Conservation (phyloP, 345 rosid genomes). For the Camelina neglecta region DNA sequence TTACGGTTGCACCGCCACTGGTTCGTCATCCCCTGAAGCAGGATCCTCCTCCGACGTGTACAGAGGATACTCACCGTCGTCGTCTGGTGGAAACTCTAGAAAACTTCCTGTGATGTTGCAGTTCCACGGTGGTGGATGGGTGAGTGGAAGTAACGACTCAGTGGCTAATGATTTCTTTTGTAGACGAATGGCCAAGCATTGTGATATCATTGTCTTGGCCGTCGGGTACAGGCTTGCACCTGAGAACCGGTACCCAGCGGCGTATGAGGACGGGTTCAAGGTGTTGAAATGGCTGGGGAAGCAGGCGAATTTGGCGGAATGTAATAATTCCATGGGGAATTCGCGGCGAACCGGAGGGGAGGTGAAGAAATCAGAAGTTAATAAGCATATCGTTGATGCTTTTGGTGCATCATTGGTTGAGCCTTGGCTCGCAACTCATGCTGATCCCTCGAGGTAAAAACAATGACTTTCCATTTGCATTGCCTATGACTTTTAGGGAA, state of each 20-base stretch:
- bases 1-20: constrained; percentile 49
- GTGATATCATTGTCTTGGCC: constrained; percentile 88
- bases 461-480: constrained; percentile 9
- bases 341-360: constrained; percentile 54
- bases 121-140: constrained; percentile 98
- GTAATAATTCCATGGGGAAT: constrained; percentile 75
- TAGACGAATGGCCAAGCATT: constrained; percentile 72
- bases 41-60: constrained; percentile 67
- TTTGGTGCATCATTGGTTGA: constrained; percentile 94
- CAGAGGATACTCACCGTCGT: constrained; percentile 70
- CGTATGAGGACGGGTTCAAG: constrained; percentile 79
- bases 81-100: constrained; percentile 43
- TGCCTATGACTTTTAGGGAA: constrained; percentile 10
- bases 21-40: constrained; percentile 45
- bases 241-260: constrained; percentile 87
- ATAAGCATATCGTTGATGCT: constrained; percentile 69
- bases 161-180: constrained; percentile 87
- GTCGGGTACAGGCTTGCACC: constrained; percentile 89
- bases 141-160: constrained; percentile 90
- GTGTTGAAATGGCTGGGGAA: constrained; percentile 91
- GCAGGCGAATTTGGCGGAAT: constrained; percentile 95
- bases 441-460: constrained; percentile 85
- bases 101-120: constrained; percentile 82
- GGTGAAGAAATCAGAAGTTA: constrained; percentile 64
- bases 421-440: constrained; percentile 96